Evolutionary conservation across 2,329 filamentous ascomycete species (phyloP).

Genomic region (Xenoacremonium recifei): DNA sequence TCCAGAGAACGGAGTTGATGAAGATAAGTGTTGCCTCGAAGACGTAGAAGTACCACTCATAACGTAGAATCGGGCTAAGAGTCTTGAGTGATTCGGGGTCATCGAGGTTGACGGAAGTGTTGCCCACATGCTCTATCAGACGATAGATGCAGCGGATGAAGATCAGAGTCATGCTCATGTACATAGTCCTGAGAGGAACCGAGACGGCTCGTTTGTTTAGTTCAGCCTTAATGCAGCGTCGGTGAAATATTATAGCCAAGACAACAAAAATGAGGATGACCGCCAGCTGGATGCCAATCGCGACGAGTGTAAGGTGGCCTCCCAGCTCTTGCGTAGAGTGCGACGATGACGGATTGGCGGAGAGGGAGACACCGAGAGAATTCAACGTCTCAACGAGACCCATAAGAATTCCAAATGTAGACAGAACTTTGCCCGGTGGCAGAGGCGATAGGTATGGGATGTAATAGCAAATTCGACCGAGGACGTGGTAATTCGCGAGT

Average conservation of each 20-base stretch:
- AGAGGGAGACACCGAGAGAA: slow-evolving; percentile 39
- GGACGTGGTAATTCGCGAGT: slow-evolving; percentile 62
- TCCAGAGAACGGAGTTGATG: slow-evolving; percentile 46
- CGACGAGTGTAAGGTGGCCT: slow-evolving; percentile 37
- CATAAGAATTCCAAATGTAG: slow-evolving; percentile 46
- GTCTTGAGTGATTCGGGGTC: slow-evolving; percentile 16
- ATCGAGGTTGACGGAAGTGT: slow-evolving; percentile 14
- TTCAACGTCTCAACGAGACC: slow-evolving; percentile 47
- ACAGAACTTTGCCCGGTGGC: slow-evolving; percentile 43
- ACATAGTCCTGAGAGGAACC: slow-evolving; percentile 33
- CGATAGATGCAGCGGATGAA: slow-evolving; percentile 53
- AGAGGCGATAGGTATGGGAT: slow-evolving; percentile 58
- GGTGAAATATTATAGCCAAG: slow-evolving; percentile 46
- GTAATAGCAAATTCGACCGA: slow-evolving; percentile 61
- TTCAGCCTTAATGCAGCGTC: slow-evolving; percentile 23
- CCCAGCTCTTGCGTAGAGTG: slow-evolving; percentile 31
- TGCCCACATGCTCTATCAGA: slow-evolving; percentile 41
- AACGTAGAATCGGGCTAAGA: slow-evolving; percentile 42
- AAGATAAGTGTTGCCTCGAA: slow-evolving; percentile 55
- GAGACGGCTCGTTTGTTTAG: slow-evolving; percentile 1
- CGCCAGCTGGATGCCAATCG: slow-evolving; percentile 45
- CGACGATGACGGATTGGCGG: slow-evolving; percentile 35
- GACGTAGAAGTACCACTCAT: slow-evolving; percentile 57
- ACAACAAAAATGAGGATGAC: slow-evolving; percentile 44
- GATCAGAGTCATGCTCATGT: slow-evolving; percentile 47